Percentiles rank a stretch among this genome's conserved stretches.
Evolutionary conservation across 176 grass and related monocot genomes (phyloP).

Genomic region (Phoenix roebelenii): DNA sequence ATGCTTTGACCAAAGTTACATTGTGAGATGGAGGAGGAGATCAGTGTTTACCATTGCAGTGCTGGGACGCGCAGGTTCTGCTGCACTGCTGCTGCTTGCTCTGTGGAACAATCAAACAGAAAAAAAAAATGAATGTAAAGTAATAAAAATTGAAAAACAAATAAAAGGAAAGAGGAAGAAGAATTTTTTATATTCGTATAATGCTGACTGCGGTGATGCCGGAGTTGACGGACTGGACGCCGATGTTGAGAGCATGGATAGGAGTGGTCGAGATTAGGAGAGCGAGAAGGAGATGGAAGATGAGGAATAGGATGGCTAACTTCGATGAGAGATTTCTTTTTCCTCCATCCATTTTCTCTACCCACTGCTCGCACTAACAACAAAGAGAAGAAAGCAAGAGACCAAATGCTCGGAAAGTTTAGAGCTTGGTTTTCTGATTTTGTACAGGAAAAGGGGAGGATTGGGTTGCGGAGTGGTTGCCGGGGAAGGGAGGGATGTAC

Average conservation of each 20-base stretch:
- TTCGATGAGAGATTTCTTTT: too few relatives aligned
- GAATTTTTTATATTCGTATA: neutral
- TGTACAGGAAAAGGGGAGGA: too few relatives aligned
- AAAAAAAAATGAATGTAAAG: neutral
- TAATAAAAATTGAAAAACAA: neutral
- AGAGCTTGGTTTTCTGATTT: too few relatives aligned
- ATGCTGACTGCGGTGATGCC: conserved; percentile 35
- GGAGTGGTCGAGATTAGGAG: conserved; percentile 18
- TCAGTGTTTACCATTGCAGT: conserved; percentile 53
- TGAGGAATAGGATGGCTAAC: neutral
- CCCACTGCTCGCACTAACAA: too few relatives aligned
- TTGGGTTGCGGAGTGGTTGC: neutral
- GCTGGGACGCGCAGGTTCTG: conserved; percentile 74
- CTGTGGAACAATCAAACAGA: conserved; percentile 13
- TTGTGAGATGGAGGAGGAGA: neutral
- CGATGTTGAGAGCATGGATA: conserved; percentile 42
- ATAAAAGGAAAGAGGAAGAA: neutral
- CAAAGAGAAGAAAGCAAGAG: too few relatives aligned
- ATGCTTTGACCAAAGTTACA: too few relatives aligned
- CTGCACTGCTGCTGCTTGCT: conserved; percentile 75
- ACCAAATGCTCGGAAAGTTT: too few relatives aligned
- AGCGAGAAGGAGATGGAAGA: conserved; percentile 9
- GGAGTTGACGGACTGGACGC: conserved; percentile 36
- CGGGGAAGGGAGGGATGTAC: too few relatives aligned
- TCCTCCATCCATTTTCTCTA: too few relatives aligned